phyloP scores from a whole-genome alignment of 2,329 filamentous ascomycete genomes.

The Pseudocercospora cruenta region DNA sequence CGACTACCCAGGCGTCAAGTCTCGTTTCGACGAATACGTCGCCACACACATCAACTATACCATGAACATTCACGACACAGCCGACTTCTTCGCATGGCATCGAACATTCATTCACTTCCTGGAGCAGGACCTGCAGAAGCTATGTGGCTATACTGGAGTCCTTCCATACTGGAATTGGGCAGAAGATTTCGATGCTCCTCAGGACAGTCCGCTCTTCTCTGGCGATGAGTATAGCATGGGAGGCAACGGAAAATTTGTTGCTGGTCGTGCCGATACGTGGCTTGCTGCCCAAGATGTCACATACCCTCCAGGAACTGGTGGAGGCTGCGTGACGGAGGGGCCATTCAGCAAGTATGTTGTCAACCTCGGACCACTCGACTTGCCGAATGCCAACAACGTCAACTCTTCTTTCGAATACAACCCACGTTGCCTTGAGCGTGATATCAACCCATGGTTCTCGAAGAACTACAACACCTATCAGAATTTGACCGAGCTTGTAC shows the following conservation, averaged over 20 bases:
- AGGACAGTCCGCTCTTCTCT: conserved; percentile 55
- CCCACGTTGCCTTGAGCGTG: conserved; percentile 28
- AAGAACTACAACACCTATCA: conserved; percentile 28
- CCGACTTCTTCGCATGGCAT: conserved; percentile 47
- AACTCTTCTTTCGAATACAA: conserved; percentile 30
- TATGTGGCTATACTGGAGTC: conserved; percentile 49
- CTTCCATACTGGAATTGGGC: conserved; percentile 40
- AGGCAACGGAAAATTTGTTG: conserved; percentile 36
- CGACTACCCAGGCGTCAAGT: conserved; percentile 36
- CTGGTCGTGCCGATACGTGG: conserved; percentile 34
- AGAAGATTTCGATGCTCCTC: conserved; percentile 39
- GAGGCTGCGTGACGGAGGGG: conserved; percentile 58
- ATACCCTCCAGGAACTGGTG: conserved; percentile 57
- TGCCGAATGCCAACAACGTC: conserved; percentile 37
- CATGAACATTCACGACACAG: conserved; percentile 37
- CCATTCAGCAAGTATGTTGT: conserved; percentile 54
- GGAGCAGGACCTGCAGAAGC: conserved; percentile 47
- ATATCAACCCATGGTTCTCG: conserved; percentile 30
- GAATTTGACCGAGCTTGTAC: conserved; percentile 26
- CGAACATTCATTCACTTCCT: conserved; percentile 49
- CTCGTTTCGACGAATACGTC: conserved; percentile 38
- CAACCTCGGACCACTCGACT: conserved; percentile 38
- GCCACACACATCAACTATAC: conserved; percentile 42
- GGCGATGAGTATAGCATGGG: conserved; percentile 53
- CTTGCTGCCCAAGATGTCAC: conserved; percentile 36